Evolutionary conservation across 2,329 filamentous ascomycete genomes (phyloP).

Genomic region (Zymoseptoria crescenta): DNA sequence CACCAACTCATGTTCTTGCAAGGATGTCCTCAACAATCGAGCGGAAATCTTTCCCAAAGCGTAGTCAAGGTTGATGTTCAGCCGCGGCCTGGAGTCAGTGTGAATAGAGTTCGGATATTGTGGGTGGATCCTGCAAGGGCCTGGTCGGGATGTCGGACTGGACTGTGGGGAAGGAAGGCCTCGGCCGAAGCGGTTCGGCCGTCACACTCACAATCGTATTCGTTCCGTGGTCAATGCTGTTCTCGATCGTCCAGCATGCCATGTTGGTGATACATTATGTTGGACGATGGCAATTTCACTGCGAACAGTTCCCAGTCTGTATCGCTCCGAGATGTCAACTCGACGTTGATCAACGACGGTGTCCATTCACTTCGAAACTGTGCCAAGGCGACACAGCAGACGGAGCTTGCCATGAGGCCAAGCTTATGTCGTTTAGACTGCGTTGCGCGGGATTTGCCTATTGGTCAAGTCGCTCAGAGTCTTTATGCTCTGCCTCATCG

Average conservation of each 20-base stretch:
- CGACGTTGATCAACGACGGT: neutral
- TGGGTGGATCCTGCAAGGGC: neutral
- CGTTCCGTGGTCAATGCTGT: too few relatives aligned
- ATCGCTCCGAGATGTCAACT: neutral
- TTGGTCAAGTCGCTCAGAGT: neutral
- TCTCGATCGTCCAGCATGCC: too few relatives aligned
- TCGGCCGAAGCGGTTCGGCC: neutral
- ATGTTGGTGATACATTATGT: neutral
- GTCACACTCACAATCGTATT: too few relatives aligned
- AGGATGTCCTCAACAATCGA: neutral
- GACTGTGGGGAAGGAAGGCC: neutral
- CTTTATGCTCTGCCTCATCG: neutral
- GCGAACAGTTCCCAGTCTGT: neutral
- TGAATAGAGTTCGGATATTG: neutral
- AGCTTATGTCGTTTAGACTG: neutral
- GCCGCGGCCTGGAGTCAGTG: neutral
- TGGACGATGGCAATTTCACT: neutral
- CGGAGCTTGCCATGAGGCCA: neutral
- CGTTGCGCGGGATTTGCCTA: neutral
- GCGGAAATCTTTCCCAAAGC: neutral
- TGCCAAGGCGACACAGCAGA: neutral
- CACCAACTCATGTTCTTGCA: neutral
- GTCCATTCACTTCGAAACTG: neutral
- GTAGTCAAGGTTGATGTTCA: neutral
- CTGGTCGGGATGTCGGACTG: neutral